Base-by-base conservation (phyloP, 352 stramenopile genomes). In the Globisporangium megalacanthum region DNA sequence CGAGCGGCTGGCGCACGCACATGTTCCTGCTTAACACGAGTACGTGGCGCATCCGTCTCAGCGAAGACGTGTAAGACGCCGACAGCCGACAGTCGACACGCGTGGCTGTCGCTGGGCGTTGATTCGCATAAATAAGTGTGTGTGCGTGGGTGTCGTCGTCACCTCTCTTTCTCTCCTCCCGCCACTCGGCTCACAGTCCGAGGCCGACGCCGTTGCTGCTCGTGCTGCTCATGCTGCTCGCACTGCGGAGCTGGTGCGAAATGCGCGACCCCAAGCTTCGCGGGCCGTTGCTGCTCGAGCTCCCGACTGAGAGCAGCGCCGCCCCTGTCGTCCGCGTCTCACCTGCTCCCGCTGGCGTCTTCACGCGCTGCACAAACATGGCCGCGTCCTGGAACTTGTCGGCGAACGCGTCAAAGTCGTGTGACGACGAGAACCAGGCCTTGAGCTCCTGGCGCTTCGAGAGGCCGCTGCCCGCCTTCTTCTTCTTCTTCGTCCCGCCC, bases 381-480 rank as follows among this genome's bases (percentile, higher is more conserved):
- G 73, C 58, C 9, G 79, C 76, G 17, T 69, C 70, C 15, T 80
- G 56, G 36, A 92, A 90, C n/a, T 75, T 77, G 52, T 89, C 73
- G n/a, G 89, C 79, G 44, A 87, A 92, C 39, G 76, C 72, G 54
- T 92, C 83, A 45, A 87, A 89, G 20, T 92, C 83, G 63, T 92
- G 83, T 11, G 79, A 87, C 2, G 79, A 90, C 42, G 80, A 90
- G 45, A 92, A 92, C 83, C 83, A 92, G 37, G 83, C 79, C 66
- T 89, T 89, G 67, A 92, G 82, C 61, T 92, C 83, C 50, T 92
- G 79, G 0, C 79, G 74, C 60, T 90, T 90, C 15, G 82, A 92
- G 50, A 81, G 66, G 22, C 82, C 79, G 44, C 58, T 66, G 0
- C 52, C 52, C 17, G 68, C 77, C 53, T 81, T 82, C 36, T 77